phyloP scores from a whole-genome alignment of 2,329 filamentous ascomycete species.

The Mycosphaerella arachidis region DNA sequence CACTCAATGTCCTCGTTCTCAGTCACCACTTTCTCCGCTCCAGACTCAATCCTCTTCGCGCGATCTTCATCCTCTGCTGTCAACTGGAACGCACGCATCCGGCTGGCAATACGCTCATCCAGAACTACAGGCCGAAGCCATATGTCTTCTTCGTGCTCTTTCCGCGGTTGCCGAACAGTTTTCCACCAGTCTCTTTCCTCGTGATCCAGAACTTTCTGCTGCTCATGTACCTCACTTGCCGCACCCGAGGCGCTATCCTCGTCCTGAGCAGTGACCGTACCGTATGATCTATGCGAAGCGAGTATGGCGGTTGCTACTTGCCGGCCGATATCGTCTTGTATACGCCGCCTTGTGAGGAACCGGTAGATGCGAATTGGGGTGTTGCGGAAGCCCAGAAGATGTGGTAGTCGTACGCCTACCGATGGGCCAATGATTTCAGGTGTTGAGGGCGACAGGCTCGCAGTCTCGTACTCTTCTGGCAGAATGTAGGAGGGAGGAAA shows the following conservation, averaged over 20 bases:
- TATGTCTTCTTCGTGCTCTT: conserved; percentile 54
- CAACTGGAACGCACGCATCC: conserved; percentile 78
- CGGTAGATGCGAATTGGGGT: conserved; percentile 81
- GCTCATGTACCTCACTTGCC: conserved; percentile 50
- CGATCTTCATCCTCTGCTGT: conserved; percentile 64
- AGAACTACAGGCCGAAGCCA: conserved; percentile 69
- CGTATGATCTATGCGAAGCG: conserved; percentile 48
- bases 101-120: conserved; percentile 67
- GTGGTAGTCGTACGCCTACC: conserved; percentile 70
- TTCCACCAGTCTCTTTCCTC: conserved; percentile 86
- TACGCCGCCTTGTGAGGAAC: conserved; percentile 75
- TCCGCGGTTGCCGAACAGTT: conserved; percentile 55
- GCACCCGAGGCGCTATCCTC: conserved; percentile 24
- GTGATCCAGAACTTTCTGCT: conserved; percentile 58
- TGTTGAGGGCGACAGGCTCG: conserved; percentile 59
- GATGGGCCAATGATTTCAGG: conserved; percentile 71
- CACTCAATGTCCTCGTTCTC: background rate
- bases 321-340: conserved; percentile 85
- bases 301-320: conserved; percentile 84
- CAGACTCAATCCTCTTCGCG: conserved; percentile 44
- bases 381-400: conserved; percentile 87
- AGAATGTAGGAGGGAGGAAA: conserved; percentile 71
- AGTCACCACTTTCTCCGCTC: conserved; percentile 13
- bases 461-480: conserved; percentile 64
- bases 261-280: conserved; percentile 22